These are phyloP conservation scores for Sporisorium scitamineum DNA, from an alignment of 1,284 basidiomycete genomes.

Conservation along the genomic window DNA sequence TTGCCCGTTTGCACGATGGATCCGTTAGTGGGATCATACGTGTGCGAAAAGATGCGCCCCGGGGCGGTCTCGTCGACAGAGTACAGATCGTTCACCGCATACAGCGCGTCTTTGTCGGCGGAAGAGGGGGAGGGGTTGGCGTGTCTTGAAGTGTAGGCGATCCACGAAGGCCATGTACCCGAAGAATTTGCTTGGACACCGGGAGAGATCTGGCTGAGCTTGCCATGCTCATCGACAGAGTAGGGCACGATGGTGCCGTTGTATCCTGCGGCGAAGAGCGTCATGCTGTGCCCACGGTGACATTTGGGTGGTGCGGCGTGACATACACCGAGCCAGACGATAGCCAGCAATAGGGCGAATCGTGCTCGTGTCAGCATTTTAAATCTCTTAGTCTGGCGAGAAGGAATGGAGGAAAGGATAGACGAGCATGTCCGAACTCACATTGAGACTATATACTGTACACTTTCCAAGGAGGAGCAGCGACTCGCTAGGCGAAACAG, in stretches of 20 bases:
- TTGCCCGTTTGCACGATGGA: conserved; percentile 18
- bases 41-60: conserved; percentile 37
- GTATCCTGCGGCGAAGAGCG: conserved; percentile 36
- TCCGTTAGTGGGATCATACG: conserved; percentile 7
- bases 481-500: too few species aligned
- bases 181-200: conserved; percentile 25
- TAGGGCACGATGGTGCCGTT: conserved; percentile 40
- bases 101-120: not conserved
- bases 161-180: conserved; percentile 31
- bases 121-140: not conserved
- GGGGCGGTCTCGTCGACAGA: conserved; percentile 28
- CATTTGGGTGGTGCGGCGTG: not conserved
- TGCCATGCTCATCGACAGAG: conserved; percentile 7
- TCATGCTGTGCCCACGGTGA: conserved; percentile 12
- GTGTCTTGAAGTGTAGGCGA: conserved; percentile 13
- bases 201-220: conserved; percentile 1
- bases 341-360: not conserved
- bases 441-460: not conserved
- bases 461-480: not conserved
- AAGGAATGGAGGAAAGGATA: not conserved
- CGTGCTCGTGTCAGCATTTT: not conserved
- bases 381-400: not conserved
- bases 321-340: not conserved
- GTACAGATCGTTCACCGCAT: conserved; percentile 21
- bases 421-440: not conserved